A percentile compares a stretch with the other conserved stretches of the same genome.
These are phyloP conservation scores for Hanseniaspora singularis DNA, from an alignment of 805 yeast genomes.

Conservation along the genomic window DNA sequence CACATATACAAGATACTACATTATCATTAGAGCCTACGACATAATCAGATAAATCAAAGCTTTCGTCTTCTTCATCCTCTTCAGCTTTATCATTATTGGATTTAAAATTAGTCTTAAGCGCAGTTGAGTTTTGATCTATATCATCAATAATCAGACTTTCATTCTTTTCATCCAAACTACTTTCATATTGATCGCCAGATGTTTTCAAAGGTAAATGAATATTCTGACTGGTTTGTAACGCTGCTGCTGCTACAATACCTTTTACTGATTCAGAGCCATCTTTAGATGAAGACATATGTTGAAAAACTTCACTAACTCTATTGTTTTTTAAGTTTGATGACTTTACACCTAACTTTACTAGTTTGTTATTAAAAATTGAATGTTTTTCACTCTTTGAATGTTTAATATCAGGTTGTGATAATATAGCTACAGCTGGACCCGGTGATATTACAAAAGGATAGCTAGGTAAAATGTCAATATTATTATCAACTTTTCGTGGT, in stretches of 20 bases:
- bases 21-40: slow-evolving; percentile 53
- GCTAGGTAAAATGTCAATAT: too few relatives aligned
- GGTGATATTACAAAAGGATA: slow-evolving; percentile 4
- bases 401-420: background rate
- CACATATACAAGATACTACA: slow-evolving; percentile 51
- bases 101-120: slow-evolving; percentile 75
- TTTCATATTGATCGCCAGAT: too few relatives aligned
- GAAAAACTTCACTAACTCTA: too few relatives aligned
- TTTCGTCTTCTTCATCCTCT: background rate
- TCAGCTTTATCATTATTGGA: slow-evolving; percentile 38
- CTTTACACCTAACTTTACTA: too few relatives aligned
- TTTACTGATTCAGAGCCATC: slow-evolving; percentile 22
- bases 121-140: too few relatives aligned
- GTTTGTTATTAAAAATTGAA: background rate
- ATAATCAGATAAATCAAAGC: slow-evolving; percentile 30
- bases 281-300: too few relatives aligned
- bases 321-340: too few relatives aligned
- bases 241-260: slow-evolving; percentile 71
- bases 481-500: too few relatives aligned
- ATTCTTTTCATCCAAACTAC: slow-evolving; percentile 10
- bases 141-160: too few relatives aligned
- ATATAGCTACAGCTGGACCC: slow-evolving; percentile 13
- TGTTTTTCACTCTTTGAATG: background rate
- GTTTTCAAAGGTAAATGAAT: slow-evolving; percentile 50
- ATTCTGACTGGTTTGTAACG: slow-evolving; percentile 70